phyloP scores from a whole-genome alignment of 78 protist genomes.

The Parvularia atlantis region DNA sequence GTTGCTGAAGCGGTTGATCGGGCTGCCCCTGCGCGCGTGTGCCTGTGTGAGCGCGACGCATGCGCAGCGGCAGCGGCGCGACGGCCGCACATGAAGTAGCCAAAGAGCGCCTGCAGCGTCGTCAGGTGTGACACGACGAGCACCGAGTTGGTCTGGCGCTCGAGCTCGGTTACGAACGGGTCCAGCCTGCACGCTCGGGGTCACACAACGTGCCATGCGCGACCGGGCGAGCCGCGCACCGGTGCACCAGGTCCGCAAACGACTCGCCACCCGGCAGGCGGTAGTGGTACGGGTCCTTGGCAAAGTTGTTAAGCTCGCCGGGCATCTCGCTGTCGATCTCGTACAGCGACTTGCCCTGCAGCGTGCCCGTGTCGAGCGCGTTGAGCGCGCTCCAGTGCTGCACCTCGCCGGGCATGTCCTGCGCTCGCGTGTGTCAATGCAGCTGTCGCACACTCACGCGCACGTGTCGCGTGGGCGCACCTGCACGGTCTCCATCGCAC shows the following conservation, averaged over 20 bases:
- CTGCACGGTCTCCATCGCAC: background rate
- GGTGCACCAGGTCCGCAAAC: no score
- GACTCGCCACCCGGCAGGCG: slow-evolving; percentile 4
- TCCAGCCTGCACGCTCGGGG: no score
- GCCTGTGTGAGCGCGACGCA: no score
- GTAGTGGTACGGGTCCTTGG: background rate
- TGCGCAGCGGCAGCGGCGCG: no score
- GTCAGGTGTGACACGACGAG: background rate
- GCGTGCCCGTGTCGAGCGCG: background rate
- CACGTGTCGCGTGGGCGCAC: no score
- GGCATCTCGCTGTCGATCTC: background rate
- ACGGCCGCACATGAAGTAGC: background rate
- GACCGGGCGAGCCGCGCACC: no score
- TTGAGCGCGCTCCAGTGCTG: background rate
- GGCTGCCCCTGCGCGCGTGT: no score
- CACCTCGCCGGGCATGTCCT: background rate
- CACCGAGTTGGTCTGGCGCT: background rate
- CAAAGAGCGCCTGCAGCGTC: background rate
- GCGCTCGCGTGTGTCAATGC: no score
- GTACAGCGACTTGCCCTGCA: background rate
- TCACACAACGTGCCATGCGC: no score
- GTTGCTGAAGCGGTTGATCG: background rate
- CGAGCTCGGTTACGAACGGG: no score
- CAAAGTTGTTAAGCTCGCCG: background rate
- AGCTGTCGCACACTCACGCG: background rate